phyloP scores from a whole-genome alignment of 768 basidiomycete genomes.

The Collybia sp. region DNA sequence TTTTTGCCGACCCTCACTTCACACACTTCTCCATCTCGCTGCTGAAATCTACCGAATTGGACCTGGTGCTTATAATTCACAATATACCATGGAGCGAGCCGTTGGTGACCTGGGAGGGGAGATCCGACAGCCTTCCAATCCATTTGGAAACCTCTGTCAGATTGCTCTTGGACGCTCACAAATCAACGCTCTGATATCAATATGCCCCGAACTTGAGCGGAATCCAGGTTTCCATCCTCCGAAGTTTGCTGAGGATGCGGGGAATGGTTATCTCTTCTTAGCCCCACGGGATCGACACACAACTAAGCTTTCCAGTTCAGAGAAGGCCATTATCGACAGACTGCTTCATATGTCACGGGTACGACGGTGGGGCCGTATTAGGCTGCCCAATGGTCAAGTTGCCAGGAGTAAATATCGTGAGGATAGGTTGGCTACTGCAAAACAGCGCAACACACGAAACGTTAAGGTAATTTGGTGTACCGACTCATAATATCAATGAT shows the following conservation, averaged over 20 bases:
- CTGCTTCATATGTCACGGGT: not conserved
- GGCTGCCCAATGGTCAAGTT: slow-evolving; percentile 3
- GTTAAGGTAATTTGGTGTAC: slow-evolving; percentile 4
- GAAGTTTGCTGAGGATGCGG: too few species aligned
- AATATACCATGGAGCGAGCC: slow-evolving; percentile 26
- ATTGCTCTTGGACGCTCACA: slow-evolving; percentile 11
- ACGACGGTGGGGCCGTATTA: not conserved
- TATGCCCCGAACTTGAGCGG: too few species aligned
- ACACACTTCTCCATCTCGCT: slow-evolving; percentile 22
- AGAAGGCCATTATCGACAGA: not conserved
- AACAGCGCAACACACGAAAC: slow-evolving; percentile 6
- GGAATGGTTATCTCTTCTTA: not conserved
- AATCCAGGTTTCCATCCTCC: too few species aligned
- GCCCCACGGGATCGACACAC: not conserved
- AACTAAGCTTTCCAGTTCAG: not conserved
- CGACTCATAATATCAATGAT: not conserved
- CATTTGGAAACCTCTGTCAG: slow-evolving; percentile 19
- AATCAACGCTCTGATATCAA: slow-evolving; percentile 17
- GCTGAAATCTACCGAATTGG: slow-evolving; percentile 18
- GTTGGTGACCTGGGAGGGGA: slow-evolving; percentile 25
- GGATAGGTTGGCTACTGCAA: not conserved
- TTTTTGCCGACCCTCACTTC: slow-evolving; percentile 25
- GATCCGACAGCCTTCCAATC: too few species aligned
- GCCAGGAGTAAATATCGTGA: slow-evolving; percentile 2
- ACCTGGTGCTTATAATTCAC: slow-evolving; percentile 10